Evolutionary conservation across 345 rosid genomes (phyloP).

Genomic region (Populus euphratica): DNA sequence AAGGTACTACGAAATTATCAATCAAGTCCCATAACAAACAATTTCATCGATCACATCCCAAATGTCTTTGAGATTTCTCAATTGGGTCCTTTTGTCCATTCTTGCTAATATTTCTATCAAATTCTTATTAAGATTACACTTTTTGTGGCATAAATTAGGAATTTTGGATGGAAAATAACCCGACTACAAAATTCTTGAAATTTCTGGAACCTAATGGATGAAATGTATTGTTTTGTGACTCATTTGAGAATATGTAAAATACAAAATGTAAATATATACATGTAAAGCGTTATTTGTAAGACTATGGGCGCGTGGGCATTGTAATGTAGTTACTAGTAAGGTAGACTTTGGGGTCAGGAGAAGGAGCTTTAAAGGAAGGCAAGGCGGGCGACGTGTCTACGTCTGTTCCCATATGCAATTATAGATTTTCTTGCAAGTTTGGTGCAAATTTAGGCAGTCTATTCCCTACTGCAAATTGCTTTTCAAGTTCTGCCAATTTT

Average conservation of each 20-base stretch:
- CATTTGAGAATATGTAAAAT: not conserved
- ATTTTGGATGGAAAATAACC: not conserved
- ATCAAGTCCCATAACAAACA: not conserved
- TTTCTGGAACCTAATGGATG: no score
- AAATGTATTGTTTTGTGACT: no score
- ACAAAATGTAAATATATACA: no score
- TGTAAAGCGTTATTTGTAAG: not conserved
- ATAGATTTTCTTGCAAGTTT: constrained; percentile 31
- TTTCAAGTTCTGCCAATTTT: no score
- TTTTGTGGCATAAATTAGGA: not conserved
- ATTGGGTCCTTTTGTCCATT: not conserved
- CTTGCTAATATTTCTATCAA: not conserved
- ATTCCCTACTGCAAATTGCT: not conserved
- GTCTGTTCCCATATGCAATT: constrained; percentile 26
- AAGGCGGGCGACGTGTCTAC: constrained; percentile 36
- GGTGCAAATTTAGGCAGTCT: constrained; percentile 8
- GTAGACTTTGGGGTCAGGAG: not conserved
- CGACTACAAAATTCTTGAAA: not conserved
- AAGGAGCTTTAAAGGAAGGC: constrained; percentile 49
- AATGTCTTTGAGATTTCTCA: not conserved
- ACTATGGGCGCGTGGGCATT: constrained; percentile 28
- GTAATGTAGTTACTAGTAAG: not conserved
- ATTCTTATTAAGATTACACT: not conserved
- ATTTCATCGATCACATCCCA: not conserved
- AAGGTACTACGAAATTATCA: not conserved